phyloP scores from a whole-genome alignment of 139 green algal genomes.

The Zygnema circumcarinatum region DNA sequence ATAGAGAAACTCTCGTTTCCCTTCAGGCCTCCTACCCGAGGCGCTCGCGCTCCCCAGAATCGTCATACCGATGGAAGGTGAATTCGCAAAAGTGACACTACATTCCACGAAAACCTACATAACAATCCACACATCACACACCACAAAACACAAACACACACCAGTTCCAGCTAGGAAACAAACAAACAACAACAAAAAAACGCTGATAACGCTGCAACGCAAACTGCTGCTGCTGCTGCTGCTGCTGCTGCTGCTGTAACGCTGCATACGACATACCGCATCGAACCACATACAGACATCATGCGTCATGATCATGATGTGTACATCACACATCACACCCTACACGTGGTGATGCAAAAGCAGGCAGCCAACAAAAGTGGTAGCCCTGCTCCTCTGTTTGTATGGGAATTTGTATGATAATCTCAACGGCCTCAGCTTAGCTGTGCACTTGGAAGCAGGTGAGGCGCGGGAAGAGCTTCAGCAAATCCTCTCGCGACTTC shows the following conservation, averaged over 20 bases:
- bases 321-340: too few relatives aligned
- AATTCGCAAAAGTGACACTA: neutral
- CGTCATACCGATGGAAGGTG: too few relatives aligned
- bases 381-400: neutral
- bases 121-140: neutral
- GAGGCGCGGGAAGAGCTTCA: neutral
- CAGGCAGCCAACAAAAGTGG: neutral
- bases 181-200: neutral
- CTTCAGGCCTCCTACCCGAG: too few relatives aligned
- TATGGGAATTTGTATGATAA: neutral
- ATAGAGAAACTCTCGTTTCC: too few relatives aligned
- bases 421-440: neutral
- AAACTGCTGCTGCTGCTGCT: too few relatives aligned
- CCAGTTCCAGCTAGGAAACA: neutral
- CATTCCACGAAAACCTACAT: neutral
- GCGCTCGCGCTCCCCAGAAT: too few relatives aligned
- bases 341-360: too few relatives aligned
- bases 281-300: too few relatives aligned
- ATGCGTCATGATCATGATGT: too few relatives aligned
- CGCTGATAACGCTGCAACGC: too few relatives aligned
- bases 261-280: too few relatives aligned
- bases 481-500: neutral
- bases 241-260: too few relatives aligned
- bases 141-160: neutral
- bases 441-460: conserved; percentile 23